Evolutionary conservation across 768 basidiomycete species (phyloP), one percentile per base, ranked within the genome.

Genomic region (Amanita polypyramis): DNA sequence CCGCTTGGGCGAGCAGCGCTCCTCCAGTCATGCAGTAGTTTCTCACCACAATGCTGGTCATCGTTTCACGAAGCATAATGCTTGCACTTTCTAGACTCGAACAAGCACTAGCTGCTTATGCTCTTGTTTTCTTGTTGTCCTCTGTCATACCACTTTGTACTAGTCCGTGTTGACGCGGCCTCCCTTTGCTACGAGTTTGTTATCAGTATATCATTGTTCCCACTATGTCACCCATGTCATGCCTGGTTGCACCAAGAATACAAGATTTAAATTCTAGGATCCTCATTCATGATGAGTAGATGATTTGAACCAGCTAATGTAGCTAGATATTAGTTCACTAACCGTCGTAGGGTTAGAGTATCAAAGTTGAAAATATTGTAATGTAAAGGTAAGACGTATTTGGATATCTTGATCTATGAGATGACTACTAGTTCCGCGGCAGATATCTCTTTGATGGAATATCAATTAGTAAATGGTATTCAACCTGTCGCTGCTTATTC

Each of bases 51-150:
- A 35, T 11, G 33, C 34, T 2, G 45, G 45, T 38, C 45, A 35
- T 15, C 45, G 45, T 29, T 38, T 46, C 45, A 20, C 29, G 45
- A 34, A 46, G 15, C 12, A 38, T 20, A 5, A 45, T 36, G 33
- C 6, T 46, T 35, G 25, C 35, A 35, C 45, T 19, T 46, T 46
- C 36, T 36, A 45, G 19, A 21, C 11, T 30, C 15, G 3, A 14
- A 27, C 45, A 38, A 37, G 34, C 36, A 9, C 36, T 30, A n/a
- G 34, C 27, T 27, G 27, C 36, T 38, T 29, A 25, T 40, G 36
- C 44, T 25, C 19, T 14, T 25, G 9, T 12, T 17, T 43, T 6
- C 17, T 27, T 3, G 8, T 20, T 14, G 10, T 43, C 17, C 12
- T 19, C 9, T 32, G 27, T 43, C 29, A 12, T n/a, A 30, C 11